Percentiles rank a stretch among this genome's conserved stretches.
Conservation (phyloP, 768 basidiomycete species). For the Coprinellus micaceus region DNA sequence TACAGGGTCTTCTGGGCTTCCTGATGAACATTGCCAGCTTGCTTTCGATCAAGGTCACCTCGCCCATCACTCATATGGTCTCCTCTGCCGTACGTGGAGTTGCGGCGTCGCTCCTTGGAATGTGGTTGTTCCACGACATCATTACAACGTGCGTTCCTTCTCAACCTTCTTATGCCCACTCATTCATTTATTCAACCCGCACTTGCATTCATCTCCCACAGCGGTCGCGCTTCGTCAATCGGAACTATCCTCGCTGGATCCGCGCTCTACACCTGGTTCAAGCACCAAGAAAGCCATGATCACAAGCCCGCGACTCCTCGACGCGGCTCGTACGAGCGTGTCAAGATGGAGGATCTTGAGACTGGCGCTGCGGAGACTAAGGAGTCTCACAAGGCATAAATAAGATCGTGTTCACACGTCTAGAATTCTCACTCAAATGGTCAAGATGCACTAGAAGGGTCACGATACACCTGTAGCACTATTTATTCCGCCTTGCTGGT, state of each 20-base stretch:
- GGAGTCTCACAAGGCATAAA: not conserved
- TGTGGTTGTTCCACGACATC: conserved; percentile 77
- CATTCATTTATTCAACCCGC: no score
- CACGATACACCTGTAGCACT: not conserved
- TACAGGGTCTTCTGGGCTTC: conserved; percentile 82
- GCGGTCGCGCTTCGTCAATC: conserved; percentile 80
- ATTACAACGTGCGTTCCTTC: conserved; percentile 62
- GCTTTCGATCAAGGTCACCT: conserved; percentile 94
- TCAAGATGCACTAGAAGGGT: not conserved
- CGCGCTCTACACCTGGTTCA: conserved; percentile 84
- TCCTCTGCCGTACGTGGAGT: conserved; percentile 95
- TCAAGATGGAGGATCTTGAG: conserved; percentile 64
- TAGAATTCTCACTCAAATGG: not conserved
- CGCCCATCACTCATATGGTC: conserved; percentile 96
- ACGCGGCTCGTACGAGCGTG: conserved; percentile 50
- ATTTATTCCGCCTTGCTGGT: not conserved
- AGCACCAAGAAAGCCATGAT: conserved; percentile 62
- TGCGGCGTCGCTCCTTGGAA: conserved; percentile 78
- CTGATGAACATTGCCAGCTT: conserved; percentile 91
- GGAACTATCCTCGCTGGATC: conserved; percentile 79
- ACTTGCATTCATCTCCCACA: no score
- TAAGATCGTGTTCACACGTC: not conserved
- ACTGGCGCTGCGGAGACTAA: conserved; percentile 29
- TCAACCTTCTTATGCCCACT: no score
- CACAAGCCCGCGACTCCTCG: conserved; percentile 21